A percentile compares a stretch with the other conserved stretches of the same genome.
Conservation (phyloP, 2,329 filamentous ascomycete species). For the Diaporthe caulivora region DNA sequence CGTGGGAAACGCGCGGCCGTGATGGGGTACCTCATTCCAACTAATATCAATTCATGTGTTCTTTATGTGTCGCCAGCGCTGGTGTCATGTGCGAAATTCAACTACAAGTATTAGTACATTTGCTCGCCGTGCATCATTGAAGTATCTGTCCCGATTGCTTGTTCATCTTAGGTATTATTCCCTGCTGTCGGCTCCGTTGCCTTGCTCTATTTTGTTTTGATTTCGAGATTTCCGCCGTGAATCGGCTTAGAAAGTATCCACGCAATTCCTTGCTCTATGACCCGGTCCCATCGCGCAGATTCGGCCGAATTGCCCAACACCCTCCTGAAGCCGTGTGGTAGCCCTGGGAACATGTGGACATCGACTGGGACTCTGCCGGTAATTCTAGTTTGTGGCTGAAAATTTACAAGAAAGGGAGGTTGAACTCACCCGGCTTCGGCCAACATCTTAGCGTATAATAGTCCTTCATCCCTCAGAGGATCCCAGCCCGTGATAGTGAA, state of each 20-base stretch:
- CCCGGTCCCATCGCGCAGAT: slow-evolving; percentile 56
- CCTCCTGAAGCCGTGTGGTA: slow-evolving; percentile 63
- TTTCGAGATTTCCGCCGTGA: background rate
- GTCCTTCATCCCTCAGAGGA: slow-evolving; percentile 61
- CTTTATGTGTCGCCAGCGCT: too few relatives aligned
- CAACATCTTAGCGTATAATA: slow-evolving; percentile 59
- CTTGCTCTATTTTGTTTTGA: background rate
- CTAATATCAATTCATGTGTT: too few relatives aligned
- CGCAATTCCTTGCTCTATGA: slow-evolving; percentile 56
- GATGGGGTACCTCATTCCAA: background rate
- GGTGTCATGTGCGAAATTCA: too few relatives aligned
- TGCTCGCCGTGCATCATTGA: too few relatives aligned
- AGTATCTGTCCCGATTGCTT: too few relatives aligned
- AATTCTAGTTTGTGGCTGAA: background rate
- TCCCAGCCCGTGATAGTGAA: slow-evolving; percentile 61
- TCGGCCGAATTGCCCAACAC: slow-evolving; percentile 55
- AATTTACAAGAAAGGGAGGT: background rate
- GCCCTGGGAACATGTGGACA: slow-evolving; percentile 61
- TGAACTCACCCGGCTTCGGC: slow-evolving; percentile 57
- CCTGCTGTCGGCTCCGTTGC: background rate
- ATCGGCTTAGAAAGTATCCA: slow-evolving; percentile 49
- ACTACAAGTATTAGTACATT: too few relatives aligned
- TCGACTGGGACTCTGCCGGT: slow-evolving; percentile 59
- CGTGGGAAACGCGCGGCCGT: fast-evolving
- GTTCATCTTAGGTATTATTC: background rate